phyloP scores from a whole-genome alignment of 768 basidiomycete genomes.

The Cystofilobasidium macerans region DNA sequence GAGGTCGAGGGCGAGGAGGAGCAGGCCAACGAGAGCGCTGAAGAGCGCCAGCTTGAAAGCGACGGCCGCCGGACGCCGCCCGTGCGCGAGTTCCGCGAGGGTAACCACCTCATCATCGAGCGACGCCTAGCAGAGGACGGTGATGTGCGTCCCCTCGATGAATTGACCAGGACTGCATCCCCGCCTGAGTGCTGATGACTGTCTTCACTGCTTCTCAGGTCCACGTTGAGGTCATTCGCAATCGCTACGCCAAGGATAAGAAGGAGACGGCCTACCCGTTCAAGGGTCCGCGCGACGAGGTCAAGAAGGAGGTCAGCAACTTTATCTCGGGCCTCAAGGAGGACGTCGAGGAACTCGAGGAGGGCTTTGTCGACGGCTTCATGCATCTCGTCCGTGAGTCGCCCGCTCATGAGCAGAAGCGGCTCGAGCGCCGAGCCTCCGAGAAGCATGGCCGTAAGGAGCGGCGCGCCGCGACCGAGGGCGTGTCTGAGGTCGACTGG shows the following conservation, averaged over 20 bases:
- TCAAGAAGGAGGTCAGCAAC: slow-evolving; percentile 6
- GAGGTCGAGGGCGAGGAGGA: slow-evolving; percentile 26
- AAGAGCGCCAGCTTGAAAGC: slow-evolving; percentile 23
- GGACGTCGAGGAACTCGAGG: slow-evolving; percentile 16
- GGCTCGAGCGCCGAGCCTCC: background rate
- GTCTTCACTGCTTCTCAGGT: slow-evolving; percentile 40
- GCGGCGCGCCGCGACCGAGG: background rate
- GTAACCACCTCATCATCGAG: slow-evolving; percentile 57
- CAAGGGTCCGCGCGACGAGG: slow-evolving; percentile 15
- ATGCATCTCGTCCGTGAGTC: slow-evolving; percentile 9
- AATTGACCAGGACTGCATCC: too few species aligned
- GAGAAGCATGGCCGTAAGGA: slow-evolving; percentile 1
- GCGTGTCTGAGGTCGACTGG: background rate
- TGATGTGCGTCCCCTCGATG: slow-evolving; percentile 41
- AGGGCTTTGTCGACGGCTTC: slow-evolving; percentile 8
- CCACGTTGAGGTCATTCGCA: slow-evolving; percentile 54
- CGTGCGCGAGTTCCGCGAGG: slow-evolving; percentile 58
- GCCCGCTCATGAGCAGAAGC: background rate
- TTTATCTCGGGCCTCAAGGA: slow-evolving; percentile 22
- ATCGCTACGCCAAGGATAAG: slow-evolving; percentile 35
- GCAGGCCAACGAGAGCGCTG: slow-evolving; percentile 25
- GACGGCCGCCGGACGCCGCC: slow-evolving; percentile 34
- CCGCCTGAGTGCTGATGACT: background rate
- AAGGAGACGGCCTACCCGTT: slow-evolving; percentile 3
- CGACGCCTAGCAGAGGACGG: slow-evolving; percentile 46